phyloP scores from a whole-genome alignment of 2,329 filamentous ascomycete species.

The Annulohypoxylon truncatum region DNA sequence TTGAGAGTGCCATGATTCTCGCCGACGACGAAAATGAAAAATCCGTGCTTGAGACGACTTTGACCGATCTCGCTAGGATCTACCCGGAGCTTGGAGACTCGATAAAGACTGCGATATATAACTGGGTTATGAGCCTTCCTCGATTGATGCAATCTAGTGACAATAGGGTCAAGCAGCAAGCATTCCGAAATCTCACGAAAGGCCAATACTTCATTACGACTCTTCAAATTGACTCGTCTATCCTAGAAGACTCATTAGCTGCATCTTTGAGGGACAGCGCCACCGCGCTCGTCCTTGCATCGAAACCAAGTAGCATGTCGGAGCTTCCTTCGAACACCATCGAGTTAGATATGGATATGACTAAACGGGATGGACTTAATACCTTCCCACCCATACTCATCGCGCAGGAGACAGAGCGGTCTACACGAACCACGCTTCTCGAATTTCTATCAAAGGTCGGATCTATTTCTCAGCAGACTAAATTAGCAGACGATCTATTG shows the following conservation, averaged over 20 bases:
- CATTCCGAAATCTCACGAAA: slow-evolving; percentile 80
- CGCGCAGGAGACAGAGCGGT: slow-evolving; percentile 72
- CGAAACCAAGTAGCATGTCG: slow-evolving; percentile 50
- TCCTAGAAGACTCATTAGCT: slow-evolving; percentile 74
- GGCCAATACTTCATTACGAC: slow-evolving; percentile 74
- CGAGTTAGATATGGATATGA: slow-evolving; percentile 48
- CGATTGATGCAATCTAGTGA: slow-evolving; percentile 86
- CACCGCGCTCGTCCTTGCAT: slow-evolving; percentile 55
- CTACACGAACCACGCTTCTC: slow-evolving; percentile 67
- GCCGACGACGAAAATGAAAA: slow-evolving; percentile 62
- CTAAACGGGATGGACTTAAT: slow-evolving; percentile 35
- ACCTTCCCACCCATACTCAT: slow-evolving; percentile 72
- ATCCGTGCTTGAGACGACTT: slow-evolving; percentile 57
- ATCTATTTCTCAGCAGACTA: slow-evolving; percentile 67
- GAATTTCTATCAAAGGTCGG: slow-evolving; percentile 68
- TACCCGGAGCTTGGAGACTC: slow-evolving; percentile 71
- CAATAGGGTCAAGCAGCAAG: slow-evolving; percentile 77
- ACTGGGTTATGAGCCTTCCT: slow-evolving; percentile 84
- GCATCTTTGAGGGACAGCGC: slow-evolving; percentile 81
- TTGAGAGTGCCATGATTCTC: slow-evolving; percentile 84
- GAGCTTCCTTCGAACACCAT: slow-evolving; percentile 50
- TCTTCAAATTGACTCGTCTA: slow-evolving; percentile 71
- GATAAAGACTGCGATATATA: slow-evolving; percentile 78
- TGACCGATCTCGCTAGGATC: slow-evolving; percentile 72
- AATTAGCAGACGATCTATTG: slow-evolving; percentile 73